Evolutionary conservation across 768 basidiomycete genomes (phyloP).

Genomic region (Kwoniella pini): DNA sequence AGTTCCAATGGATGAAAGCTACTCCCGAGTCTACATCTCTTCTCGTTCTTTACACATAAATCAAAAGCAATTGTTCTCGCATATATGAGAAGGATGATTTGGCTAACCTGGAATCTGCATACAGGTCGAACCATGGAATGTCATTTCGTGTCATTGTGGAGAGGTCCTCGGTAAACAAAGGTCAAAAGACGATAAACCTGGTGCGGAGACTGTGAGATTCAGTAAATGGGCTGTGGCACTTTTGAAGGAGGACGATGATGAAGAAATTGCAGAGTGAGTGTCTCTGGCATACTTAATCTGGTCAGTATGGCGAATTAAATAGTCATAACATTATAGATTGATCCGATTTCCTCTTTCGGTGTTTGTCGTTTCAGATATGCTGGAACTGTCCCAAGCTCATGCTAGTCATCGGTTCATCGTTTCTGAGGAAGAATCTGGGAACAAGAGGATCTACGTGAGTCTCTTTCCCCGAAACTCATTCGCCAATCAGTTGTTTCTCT

Average conservation of each 20-base stretch:
- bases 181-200: slow-evolving; percentile 23
- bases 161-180: slow-evolving; percentile 64
- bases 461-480: too few relatives aligned
- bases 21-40: slow-evolving; percentile 78
- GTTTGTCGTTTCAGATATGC: slow-evolving; percentile 90
- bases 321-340: slow-evolving; percentile 53
- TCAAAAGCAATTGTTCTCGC: not conserved
- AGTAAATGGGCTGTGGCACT: slow-evolving; percentile 83
- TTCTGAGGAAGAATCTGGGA: slow-evolving; percentile 81
- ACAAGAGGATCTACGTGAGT: slow-evolving; percentile 74
- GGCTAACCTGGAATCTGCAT: slow-evolving; percentile 28
- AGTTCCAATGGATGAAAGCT: slow-evolving; percentile 80
- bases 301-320: slow-evolving; percentile 35
- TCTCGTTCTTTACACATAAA: not conserved
- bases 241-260: slow-evolving; percentile 54
- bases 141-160: slow-evolving; percentile 78
- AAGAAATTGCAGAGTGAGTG: slow-evolving; percentile 64
- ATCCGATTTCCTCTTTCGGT: slow-evolving; percentile 69
- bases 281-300: not conserved
- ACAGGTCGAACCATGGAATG: slow-evolving; percentile 64
- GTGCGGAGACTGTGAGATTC: slow-evolving; percentile 58
- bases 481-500: too few relatives aligned
- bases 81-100: not conserved
- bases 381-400: slow-evolving; percentile 85
- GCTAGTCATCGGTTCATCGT: slow-evolving; percentile 90